Percentiles rank a stretch among this genome's conserved stretches.
Conservation (phyloP, 2,329 filamentous ascomycete genomes). For the Stagonosporopsis cucurbitacearum region DNA sequence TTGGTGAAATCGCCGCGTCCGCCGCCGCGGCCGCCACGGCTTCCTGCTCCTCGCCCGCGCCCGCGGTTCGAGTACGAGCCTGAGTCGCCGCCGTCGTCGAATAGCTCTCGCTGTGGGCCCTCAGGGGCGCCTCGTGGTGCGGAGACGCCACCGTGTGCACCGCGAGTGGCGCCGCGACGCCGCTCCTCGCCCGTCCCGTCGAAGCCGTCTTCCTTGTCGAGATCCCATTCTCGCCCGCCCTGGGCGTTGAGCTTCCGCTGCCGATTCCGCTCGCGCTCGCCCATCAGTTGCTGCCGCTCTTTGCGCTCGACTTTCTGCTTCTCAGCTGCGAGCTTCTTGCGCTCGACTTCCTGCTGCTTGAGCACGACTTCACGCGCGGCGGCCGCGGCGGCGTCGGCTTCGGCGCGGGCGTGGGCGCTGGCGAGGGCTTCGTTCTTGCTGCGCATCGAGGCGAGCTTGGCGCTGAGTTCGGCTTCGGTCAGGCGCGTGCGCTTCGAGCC, state of each 20-base stretch:
- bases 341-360: conserved; percentile 55
- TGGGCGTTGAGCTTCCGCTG: conserved; percentile 65
- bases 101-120: background rate
- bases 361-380: conserved; percentile 67
- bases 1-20: conserved; percentile 1
- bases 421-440: conserved; percentile 66
- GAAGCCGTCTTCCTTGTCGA: conserved; percentile 66
- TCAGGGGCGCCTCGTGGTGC: conserved; percentile 39
- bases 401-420: conserved; percentile 68
- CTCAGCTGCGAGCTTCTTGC: conserved; percentile 46
- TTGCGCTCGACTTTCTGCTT: conserved; percentile 55
- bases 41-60: conserved; percentile 45
- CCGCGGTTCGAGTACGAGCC: conserved; percentile 34
- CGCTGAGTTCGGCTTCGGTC: conserved; percentile 68
- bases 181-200: conserved; percentile 50
- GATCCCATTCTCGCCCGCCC: conserved; percentile 67
- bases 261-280: conserved; percentile 67
- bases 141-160: conserved; percentile 60
- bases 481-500: conserved; percentile 51
- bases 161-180: conserved; percentile 55
- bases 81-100: conserved; percentile 15
- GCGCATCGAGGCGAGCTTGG: conserved; percentile 66
- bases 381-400: conserved; percentile 71
- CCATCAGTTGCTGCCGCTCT: conserved; percentile 66
- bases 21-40: conserved; percentile 37